Conservation (phyloP, 1,284 basidiomycete species). For the Cutaneotrichosporon sp. region DNA sequence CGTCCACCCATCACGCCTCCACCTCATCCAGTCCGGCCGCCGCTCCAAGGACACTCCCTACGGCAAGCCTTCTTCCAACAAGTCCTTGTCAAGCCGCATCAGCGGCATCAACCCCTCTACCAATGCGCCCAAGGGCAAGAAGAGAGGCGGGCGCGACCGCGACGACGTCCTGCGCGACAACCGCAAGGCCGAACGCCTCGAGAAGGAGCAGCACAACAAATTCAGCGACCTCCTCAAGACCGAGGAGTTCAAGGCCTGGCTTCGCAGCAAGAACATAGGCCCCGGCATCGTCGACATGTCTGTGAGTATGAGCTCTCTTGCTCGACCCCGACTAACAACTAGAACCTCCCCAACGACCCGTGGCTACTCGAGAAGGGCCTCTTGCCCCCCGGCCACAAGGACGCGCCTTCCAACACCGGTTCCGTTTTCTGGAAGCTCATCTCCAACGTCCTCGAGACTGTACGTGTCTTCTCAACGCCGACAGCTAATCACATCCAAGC, state of each 20-base stretch:
- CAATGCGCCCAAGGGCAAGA: neutral
- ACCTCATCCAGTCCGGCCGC: constrained; percentile 24
- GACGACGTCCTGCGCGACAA: constrained; percentile 27
- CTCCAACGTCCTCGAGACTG: constrained; percentile 40
- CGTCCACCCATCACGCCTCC: constrained; percentile 12
- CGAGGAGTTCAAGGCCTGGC: constrained; percentile 48
- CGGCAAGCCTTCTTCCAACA: constrained; percentile 16
- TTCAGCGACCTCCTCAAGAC: constrained; percentile 37
- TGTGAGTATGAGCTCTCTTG: neutral
- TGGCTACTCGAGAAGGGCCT: constrained; percentile 47
- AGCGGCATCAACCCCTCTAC: constrained; percentile 7
- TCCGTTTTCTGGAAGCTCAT: constrained; percentile 48
- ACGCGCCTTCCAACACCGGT: constrained; percentile 41
- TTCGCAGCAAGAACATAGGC: constrained; percentile 35
- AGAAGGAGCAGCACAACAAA: constrained; percentile 34
- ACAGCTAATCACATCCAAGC: constrained; percentile 9
- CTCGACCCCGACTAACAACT: neutral
- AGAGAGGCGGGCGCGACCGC: constrained; percentile 22
- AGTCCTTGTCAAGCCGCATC: constrained; percentile 23
- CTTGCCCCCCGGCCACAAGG: constrained; percentile 44
- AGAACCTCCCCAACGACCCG: constrained; percentile 42
- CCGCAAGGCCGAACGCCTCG: constrained; percentile 17
- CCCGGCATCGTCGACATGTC: constrained; percentile 48
- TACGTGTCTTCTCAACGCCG: constrained; percentile 14
- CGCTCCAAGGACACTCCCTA: constrained; percentile 28